Evolutionary conservation across 345 rosid species (phyloP), one percentile per base, ranked within the genome.

Genomic region (Gossypium longicalyx): DNA sequence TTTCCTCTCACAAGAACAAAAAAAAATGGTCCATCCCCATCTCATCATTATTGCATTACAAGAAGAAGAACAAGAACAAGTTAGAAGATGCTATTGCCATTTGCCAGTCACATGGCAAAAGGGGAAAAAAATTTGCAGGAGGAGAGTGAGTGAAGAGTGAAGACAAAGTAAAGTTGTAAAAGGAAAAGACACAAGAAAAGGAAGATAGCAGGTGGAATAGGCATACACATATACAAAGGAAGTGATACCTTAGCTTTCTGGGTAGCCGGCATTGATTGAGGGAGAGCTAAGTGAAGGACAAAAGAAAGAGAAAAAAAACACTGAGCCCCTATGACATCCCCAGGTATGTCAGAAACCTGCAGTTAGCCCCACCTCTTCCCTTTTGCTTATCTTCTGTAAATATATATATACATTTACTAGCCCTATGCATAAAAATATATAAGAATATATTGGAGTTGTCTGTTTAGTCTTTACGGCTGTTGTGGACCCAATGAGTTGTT

Each of bases 261-360:
- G 64, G 67, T 1, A 45, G 44, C 44, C 76, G 29, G 83, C 76
- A 80, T 77, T 83, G 76, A 80, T 74, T 77, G 67, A 67, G 77
- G 79, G 66, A 82, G 81, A 75, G 58, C 67, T n/a, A 67, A 60
- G 4, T 60, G 41, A 54, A 53, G 49, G 67, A 22, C n/a, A 45
- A 44, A 44, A 64, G 45, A 66, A 43, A 45, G 43, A 62, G 56
- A 15, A 15, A 52, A 16, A 17, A 15, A 52, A 52, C 17, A 52
- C 19, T 15, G n/a, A 51, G 56, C 19, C 6, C 8, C 19, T 17
- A 51, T 51, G 56, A 15, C n/a, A 51, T 51, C 83, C 67, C 76
- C 78, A 74, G 80, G 80, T 70, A 69, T 70, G 64, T 73, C 80
- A 68, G 77, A 72, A n/a, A 2, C 25, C 19, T 27, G 47, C 41